Conservation (phyloP, 148 eudicot species). For the Camellia japonica region DNA sequence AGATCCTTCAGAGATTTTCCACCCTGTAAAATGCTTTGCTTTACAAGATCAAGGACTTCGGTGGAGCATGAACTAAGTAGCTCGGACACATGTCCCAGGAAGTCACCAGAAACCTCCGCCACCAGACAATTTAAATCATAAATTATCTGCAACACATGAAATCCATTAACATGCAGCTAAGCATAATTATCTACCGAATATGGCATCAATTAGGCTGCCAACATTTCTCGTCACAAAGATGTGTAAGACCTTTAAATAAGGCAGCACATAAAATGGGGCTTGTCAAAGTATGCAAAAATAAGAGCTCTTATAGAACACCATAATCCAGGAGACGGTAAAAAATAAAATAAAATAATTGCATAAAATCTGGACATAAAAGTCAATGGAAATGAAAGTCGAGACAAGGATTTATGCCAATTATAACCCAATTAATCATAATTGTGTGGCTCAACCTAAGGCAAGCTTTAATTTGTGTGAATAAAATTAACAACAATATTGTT, state of each 20-base stretch:
- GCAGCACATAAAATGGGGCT: neutral
- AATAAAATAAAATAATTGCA: slow-evolving; percentile 6
- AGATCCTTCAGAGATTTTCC: slow-evolving; percentile 61
- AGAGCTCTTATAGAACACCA: neutral
- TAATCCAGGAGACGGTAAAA: neutral
- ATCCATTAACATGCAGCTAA: neutral
- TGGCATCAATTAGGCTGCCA: neutral
- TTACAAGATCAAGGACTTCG: slow-evolving; percentile 74
- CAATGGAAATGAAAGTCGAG: neutral
- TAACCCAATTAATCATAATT: neutral
- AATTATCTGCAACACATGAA: slow-evolving; percentile 60
- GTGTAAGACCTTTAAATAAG: neutral
- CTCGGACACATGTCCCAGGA: slow-evolving; percentile 55
- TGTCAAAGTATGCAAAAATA: neutral
- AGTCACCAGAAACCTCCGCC: slow-evolving; percentile 55
- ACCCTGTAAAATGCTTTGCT: slow-evolving; percentile 78
- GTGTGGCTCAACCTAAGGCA: neutral
- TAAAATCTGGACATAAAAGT: neutral
- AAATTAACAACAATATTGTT: neutral
- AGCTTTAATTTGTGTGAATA: neutral
- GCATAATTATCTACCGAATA: neutral
- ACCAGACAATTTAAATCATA: slow-evolving; percentile 72
- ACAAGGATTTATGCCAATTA: slow-evolving; percentile 4
- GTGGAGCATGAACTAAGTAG: slow-evolving; percentile 67
- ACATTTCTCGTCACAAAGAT: neutral